These are phyloP conservation scores for Sabuloglossum arenarium DNA, from an alignment of 495 filamentous ascomycete species.

Conservation along the genomic window DNA sequence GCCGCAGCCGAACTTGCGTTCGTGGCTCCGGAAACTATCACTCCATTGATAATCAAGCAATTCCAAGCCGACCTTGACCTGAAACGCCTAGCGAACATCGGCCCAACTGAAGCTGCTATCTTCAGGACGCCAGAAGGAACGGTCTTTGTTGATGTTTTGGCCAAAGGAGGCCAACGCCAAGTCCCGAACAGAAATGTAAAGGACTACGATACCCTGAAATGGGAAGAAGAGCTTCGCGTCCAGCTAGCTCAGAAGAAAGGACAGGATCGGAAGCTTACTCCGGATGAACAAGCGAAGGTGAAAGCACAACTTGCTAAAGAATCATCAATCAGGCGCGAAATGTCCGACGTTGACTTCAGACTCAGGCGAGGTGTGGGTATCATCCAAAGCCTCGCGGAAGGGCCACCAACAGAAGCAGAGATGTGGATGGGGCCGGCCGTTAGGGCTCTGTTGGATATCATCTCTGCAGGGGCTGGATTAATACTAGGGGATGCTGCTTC, in stretches of 20 bases:
- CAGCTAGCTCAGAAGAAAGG: conserved; percentile 87
- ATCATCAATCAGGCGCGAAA: conserved; percentile 45
- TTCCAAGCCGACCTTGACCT: conserved; percentile 50
- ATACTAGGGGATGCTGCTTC: conserved; percentile 65
- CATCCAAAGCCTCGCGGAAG: conserved; percentile 57
- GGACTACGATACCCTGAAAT: conserved; percentile 89
- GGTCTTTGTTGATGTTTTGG: conserved; percentile 73
- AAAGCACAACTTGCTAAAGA: conserved; percentile 84
- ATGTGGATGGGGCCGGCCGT: conserved; percentile 72
- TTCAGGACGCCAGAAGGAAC: conserved; percentile 75
- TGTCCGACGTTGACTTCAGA: conserved; percentile 42
- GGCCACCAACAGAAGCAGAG: conserved; percentile 64
- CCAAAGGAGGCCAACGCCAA: conserved; percentile 45
- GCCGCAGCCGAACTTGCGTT: conserved; percentile 83
- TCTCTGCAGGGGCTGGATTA: conserved; percentile 58
- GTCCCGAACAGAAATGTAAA: conserved; percentile 61
- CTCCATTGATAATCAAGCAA: conserved; percentile 50
- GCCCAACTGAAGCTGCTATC: conserved; percentile 75
- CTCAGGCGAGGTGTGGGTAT: conserved; percentile 67
- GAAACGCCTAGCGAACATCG: conserved; percentile 41
- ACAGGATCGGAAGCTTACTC: conserved; percentile 68
- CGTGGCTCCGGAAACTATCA: conserved; percentile 67
- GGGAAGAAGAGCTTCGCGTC: conserved; percentile 80
- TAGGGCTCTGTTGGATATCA: conserved; percentile 41
- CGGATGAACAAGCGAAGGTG: conserved; percentile 75